These are phyloP conservation scores for Colletotrichum agaves DNA, from an alignment of 2,329 filamentous ascomycete genomes.

Conservation along the genomic window DNA sequence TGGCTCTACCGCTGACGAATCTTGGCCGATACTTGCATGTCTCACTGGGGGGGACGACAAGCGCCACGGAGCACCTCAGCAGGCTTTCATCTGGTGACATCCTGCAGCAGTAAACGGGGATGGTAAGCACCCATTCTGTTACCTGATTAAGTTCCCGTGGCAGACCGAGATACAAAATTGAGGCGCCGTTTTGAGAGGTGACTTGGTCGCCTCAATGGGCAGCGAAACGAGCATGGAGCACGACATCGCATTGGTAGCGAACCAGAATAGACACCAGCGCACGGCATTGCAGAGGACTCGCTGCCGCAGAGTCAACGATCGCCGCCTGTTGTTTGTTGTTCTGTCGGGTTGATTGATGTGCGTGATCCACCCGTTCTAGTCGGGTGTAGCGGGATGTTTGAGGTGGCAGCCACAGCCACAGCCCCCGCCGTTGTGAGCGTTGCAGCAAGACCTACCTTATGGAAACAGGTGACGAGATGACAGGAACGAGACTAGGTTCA, in stretches of 20 bases:
- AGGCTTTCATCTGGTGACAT: conserved; percentile 15
- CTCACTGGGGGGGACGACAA: conserved; percentile 1
- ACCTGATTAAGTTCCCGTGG: not conserved
- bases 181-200: not conserved
- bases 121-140: not conserved
- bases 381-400: no score
- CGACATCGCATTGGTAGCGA: not conserved
- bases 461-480: not conserved
- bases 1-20: conserved; percentile 27
- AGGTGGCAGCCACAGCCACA: not conserved
- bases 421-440: not conserved
- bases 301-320: conserved; percentile 1
- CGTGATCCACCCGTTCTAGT: not conserved
- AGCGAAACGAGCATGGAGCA: conserved; percentile 17
- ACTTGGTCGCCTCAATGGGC: not conserved
- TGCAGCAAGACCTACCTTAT: not conserved
- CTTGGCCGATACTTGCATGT: not conserved
- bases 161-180: not conserved
- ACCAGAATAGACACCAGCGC: not conserved
- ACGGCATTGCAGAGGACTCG: conserved; percentile 1
- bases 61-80: conserved; percentile 12
- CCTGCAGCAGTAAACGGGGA: not conserved
- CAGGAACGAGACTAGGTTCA: no score
- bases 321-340: not conserved
- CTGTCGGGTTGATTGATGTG: not conserved